Percentiles rank a stretch among this genome's conserved stretches.
Conservation (phyloP, 805 yeast genomes). For the Barnettozyma sucrosica region DNA sequence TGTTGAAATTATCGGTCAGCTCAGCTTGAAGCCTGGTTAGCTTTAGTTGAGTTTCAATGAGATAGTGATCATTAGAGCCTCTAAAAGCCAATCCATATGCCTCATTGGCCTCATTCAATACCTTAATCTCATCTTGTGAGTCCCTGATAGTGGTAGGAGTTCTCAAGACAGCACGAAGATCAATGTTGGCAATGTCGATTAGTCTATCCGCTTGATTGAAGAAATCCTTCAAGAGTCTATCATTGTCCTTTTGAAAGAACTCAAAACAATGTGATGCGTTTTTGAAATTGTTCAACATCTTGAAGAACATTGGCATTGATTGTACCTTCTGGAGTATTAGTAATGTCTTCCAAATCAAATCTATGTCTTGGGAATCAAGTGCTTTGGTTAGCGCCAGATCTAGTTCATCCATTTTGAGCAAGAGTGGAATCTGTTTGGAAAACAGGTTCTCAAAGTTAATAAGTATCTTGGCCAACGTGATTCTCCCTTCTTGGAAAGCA, state of each 20-base stretch:
- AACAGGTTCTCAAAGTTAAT: slow-evolving; percentile 58
- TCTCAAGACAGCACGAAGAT: slow-evolving; percentile 24
- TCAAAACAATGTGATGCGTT: slow-evolving; percentile 32
- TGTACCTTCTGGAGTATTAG: slow-evolving; percentile 46
- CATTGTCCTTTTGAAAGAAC: slow-evolving; percentile 30
- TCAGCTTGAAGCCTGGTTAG: slow-evolving; percentile 40
- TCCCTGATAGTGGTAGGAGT: slow-evolving; percentile 11
- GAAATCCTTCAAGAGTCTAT: slow-evolving; percentile 43
- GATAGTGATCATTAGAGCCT: slow-evolving; percentile 32
- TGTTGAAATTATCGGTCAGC: slow-evolving; percentile 27
- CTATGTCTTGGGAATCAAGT: slow-evolving; percentile 35
- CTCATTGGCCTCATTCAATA: slow-evolving; percentile 26
- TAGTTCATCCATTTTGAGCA: slow-evolving; percentile 66
- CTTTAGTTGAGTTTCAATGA: slow-evolving; percentile 39
- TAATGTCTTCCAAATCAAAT: slow-evolving; percentile 53
- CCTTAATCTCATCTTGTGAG: slow-evolving; percentile 19
- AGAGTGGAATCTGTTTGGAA: slow-evolving; percentile 52
- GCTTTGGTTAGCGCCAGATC: slow-evolving; percentile 65
- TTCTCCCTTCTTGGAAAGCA: slow-evolving; percentile 80
- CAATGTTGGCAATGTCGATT: slow-evolving; percentile 39
- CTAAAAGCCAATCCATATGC: slow-evolving; percentile 30
- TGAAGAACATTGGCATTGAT: slow-evolving; percentile 63
- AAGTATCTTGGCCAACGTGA: slow-evolving; percentile 58
- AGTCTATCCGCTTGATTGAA: slow-evolving; percentile 60
- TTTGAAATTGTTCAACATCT: slow-evolving; percentile 46